Conservation (phyloP, 306 rosid genomes). For the Clitoria ternatea region DNA sequence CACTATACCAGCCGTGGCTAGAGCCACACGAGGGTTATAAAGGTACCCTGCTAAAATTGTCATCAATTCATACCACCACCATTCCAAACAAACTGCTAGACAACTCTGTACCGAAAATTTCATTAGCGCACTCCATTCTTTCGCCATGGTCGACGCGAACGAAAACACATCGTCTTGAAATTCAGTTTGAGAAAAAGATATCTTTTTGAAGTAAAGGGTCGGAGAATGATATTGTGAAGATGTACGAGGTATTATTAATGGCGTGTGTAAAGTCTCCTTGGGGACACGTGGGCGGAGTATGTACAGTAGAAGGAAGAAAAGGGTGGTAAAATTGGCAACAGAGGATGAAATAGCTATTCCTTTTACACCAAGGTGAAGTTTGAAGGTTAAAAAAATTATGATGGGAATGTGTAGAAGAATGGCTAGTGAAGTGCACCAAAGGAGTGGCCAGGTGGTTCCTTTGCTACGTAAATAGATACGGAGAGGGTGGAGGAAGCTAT, state of each 20-base stretch:
- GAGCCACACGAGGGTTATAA: conserved; percentile 41
- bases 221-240: too few species aligned
- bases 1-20: conserved; percentile 54
- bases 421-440: conserved; percentile 59
- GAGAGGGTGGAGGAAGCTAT: conserved; percentile 63
- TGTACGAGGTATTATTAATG: background rate
- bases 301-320: conserved; percentile 48
- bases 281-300: conserved; percentile 20
- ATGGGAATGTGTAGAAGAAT: conserved; percentile 54
- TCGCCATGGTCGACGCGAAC: conserved; percentile 19
- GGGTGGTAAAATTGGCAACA: conserved; percentile 53
- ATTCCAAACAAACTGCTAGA: conserved; percentile 71
- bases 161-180: too few species aligned
- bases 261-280: conserved; percentile 1
- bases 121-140: conserved; percentile 51
- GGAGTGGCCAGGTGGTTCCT: conserved; percentile 62
- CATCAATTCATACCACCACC: conserved; percentile 92
- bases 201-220: too few species aligned
- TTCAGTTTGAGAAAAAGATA: too few species aligned
- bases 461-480: conserved; percentile 61
- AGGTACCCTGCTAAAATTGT: conserved; percentile 60
- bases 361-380: conserved; percentile 54
- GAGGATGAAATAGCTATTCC: conserved; percentile 65
- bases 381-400: conserved; percentile 48
- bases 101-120: conserved; percentile 54